A percentile compares a stretch with the other conserved stretches of the same genome.
phyloP scores from a whole-genome alignment of 2,329 filamentous ascomycete genomes.

The Cadophora gregata region DNA sequence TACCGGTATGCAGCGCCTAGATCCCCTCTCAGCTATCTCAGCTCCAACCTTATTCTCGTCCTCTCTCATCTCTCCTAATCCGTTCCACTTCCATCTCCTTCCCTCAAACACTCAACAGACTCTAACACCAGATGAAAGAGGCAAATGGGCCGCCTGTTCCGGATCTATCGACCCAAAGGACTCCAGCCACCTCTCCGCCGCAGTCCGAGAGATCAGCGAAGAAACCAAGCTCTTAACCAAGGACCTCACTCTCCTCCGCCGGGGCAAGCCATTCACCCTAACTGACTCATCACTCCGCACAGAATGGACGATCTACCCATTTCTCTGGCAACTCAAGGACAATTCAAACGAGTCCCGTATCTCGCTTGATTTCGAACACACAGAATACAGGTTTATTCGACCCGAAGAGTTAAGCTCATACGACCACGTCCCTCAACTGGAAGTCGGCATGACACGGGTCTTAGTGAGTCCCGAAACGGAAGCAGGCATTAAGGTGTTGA shows the following conservation, averaged over 20 bases:
- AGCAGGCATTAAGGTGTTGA: constrained; percentile 55
- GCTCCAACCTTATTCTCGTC: too few species aligned
- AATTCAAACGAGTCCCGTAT: constrained; percentile 53
- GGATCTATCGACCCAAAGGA: constrained; percentile 64
- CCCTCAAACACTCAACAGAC: constrained; percentile 7
- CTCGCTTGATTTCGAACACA: constrained; percentile 66
- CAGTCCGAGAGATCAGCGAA: constrained; percentile 66
- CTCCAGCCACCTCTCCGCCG: constrained; percentile 57
- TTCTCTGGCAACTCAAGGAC: constrained; percentile 60
- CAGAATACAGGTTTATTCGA: constrained; percentile 59
- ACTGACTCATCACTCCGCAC: constrained; percentile 57
- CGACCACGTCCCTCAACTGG: constrained; percentile 61
- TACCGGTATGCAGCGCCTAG: constrained; percentile 56
- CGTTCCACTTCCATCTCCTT: too few species aligned
- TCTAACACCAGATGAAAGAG: constrained; percentile 47
- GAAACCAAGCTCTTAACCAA: constrained; percentile 60
- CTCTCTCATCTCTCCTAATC: too few species aligned
- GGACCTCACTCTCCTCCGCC: constrained; percentile 33
- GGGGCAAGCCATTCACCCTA: constrained; percentile 65
- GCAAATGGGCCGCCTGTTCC: constrained; percentile 66
- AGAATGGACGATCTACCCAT: constrained; percentile 68
- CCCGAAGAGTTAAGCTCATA: constrained; percentile 54
- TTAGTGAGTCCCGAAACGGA: constrained; percentile 53
- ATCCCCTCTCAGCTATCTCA: too few species aligned
- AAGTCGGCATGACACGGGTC: constrained; percentile 62